phyloP scores from a whole-genome alignment of 2,329 filamentous ascomycete genomes.

The Neurospora sp. region DNA sequence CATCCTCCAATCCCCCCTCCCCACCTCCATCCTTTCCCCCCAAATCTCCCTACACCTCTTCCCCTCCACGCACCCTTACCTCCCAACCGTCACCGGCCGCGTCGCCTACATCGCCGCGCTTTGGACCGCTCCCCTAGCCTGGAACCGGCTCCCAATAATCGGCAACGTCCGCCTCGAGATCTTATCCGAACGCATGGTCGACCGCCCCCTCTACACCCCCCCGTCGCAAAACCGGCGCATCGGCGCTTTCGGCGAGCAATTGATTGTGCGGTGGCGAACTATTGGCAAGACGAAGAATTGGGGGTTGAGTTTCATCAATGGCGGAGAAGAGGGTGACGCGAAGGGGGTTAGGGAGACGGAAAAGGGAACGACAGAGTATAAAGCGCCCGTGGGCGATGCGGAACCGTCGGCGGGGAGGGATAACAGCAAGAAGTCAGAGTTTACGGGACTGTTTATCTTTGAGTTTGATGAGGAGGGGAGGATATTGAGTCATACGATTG shows the following conservation, averaged over 20 bases:
- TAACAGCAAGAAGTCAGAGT: conserved; percentile 54
- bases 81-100: conserved; percentile 83
- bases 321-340: neutral
- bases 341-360: neutral
- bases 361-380: conserved; percentile 2
- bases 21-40: conserved; percentile 67
- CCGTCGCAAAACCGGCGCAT: conserved; percentile 19
- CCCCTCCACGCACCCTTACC: conserved; percentile 71
- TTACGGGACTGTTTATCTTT: conserved; percentile 88
- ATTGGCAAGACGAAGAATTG: conserved; percentile 36
- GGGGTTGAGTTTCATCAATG: conserved; percentile 21
- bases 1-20: conserved; percentile 55
- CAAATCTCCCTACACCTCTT: conserved; percentile 63
- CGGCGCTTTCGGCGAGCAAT: conserved; percentile 61
- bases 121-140: conserved; percentile 92
- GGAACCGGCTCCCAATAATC: conserved; percentile 84
- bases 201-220: conserved; percentile 23
- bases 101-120: conserved; percentile 88
- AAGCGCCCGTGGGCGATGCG: conserved; percentile 28
- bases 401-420: conserved; percentile 30
- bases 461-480: conserved; percentile 85
- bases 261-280: conserved; percentile 87
- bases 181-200: conserved; percentile 78
- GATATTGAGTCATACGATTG: conserved; percentile 82
- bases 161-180: conserved; percentile 86